Conservation (phyloP, 352 stramenopile genomes). For the Globisporangium okanoganense region DNA sequence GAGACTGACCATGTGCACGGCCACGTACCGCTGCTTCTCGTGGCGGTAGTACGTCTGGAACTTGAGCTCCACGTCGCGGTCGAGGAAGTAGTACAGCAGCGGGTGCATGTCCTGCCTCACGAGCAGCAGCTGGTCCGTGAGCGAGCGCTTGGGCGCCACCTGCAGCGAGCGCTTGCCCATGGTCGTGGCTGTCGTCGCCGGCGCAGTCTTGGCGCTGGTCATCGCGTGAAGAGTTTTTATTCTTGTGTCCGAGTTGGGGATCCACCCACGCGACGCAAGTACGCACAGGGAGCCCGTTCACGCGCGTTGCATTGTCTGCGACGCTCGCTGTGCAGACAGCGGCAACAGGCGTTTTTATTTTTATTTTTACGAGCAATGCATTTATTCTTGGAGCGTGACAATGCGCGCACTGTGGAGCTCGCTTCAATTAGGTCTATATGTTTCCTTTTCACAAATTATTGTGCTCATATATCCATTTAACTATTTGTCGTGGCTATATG, state of each 20-base stretch:
- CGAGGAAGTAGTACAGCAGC: slow-evolving; percentile 45
- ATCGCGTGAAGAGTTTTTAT: no score
- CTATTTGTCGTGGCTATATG: no score
- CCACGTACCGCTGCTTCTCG: slow-evolving; percentile 31
- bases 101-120: slow-evolving; percentile 41
- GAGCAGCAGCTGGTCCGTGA: slow-evolving; percentile 23
- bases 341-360: no score
- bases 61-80: slow-evolving; percentile 50
- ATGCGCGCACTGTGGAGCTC: no score
- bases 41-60: slow-evolving; percentile 57
- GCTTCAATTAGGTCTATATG: no score
- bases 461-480: no score
- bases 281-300: not conserved
- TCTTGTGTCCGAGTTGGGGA: no score
- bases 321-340: no score
- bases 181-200: slow-evolving; percentile 1
- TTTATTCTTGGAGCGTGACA: no score
- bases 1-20: slow-evolving; percentile 32
- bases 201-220: slow-evolving; percentile 10
- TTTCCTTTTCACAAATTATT: no score
- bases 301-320: not conserved
- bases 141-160: slow-evolving; percentile 23
- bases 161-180: slow-evolving; percentile 27
- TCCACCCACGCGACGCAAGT: not conserved
- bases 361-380: no score